A percentile compares a stretch with the other conserved stretches of the same genome.
These are phyloP conservation scores for Phytophthora cajani DNA, from an alignment of 352 stramenopile genomes.

Conservation along the genomic window DNA sequence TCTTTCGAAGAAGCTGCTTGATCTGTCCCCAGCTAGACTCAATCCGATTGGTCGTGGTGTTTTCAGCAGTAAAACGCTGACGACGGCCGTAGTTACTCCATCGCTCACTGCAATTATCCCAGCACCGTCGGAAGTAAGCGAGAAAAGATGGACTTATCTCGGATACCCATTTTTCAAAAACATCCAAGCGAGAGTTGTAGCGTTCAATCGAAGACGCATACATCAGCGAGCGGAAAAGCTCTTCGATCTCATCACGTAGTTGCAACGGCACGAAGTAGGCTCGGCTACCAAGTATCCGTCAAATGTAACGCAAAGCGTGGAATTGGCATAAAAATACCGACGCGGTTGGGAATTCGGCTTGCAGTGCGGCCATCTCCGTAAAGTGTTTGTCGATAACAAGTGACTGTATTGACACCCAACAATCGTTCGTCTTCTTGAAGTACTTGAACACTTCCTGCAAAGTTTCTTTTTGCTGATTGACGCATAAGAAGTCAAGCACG, in stretches of 20 bases:
- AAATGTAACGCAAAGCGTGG: neutral
- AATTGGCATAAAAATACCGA: neutral
- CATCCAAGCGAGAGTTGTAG: neutral
- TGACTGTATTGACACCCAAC: neutral
- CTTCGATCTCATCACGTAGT: neutral
- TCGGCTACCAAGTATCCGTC: neutral
- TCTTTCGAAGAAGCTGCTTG: neutral
- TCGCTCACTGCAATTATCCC: neutral
- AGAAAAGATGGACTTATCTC: neutral
- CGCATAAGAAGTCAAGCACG: neutral
- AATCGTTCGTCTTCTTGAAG: neutral
- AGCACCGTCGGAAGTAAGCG: neutral
- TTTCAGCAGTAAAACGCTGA: neutral
- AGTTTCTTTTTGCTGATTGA: neutral
- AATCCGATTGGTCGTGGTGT: neutral
- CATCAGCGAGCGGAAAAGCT: neutral
- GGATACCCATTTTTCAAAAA: neutral
- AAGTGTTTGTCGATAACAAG: neutral
- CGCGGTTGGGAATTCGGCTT: neutral
- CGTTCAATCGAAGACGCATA: neutral
- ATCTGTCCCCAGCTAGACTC: neutral
- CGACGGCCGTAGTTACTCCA: neutral
- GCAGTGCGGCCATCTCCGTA: neutral
- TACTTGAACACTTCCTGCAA: neutral
- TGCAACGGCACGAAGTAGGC: neutral